Conservation (phyloP, 257 asterid species). For the Nicotiana sylvestris region DNA sequence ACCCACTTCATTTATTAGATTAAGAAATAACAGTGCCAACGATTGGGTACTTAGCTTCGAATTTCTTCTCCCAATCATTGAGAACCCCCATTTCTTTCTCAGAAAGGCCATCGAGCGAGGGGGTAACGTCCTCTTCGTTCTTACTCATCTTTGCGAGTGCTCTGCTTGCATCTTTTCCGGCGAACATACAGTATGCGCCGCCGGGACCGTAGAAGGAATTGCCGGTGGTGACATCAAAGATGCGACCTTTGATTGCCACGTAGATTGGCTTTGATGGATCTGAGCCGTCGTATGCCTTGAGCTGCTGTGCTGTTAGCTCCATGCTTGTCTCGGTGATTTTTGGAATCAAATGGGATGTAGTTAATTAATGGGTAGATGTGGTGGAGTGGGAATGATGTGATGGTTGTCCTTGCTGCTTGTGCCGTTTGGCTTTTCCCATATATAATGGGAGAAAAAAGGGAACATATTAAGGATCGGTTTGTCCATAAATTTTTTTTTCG, state of each 20-base stretch:
- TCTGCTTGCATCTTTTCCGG: conserved; percentile 98
- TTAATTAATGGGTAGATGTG: background rate
- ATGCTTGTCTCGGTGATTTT: background rate
- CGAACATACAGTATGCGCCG: conserved; percentile 68
- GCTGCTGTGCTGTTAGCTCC: conserved; percentile 71
- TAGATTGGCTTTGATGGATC: conserved; percentile 87
- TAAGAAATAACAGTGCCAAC: conserved; percentile 47
- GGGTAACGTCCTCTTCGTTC: conserved; percentile 60
- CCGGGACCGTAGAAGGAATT: conserved; percentile 93
- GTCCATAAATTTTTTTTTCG: no score
- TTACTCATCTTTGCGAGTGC: conserved; percentile 98
- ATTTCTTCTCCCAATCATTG: conserved; percentile 90
- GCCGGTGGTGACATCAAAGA: conserved; percentile 80
- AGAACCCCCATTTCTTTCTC: conserved; percentile 87
- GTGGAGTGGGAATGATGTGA: background rate
- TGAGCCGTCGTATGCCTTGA: conserved; percentile 68
- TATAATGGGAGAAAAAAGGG: no score
- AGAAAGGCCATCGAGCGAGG: conserved; percentile 66
- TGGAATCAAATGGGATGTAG: background rate
- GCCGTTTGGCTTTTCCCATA: no score
- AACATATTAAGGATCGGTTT: no score
- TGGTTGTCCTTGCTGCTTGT: background rate
- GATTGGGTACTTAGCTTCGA: conserved; percentile 88
- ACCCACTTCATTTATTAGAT: background rate
- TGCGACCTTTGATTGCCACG: conserved; percentile 69